Evolutionary conservation across 371 early-diverging fungal species (phyloP).

Genomic region (Mycotypha africana): DNA sequence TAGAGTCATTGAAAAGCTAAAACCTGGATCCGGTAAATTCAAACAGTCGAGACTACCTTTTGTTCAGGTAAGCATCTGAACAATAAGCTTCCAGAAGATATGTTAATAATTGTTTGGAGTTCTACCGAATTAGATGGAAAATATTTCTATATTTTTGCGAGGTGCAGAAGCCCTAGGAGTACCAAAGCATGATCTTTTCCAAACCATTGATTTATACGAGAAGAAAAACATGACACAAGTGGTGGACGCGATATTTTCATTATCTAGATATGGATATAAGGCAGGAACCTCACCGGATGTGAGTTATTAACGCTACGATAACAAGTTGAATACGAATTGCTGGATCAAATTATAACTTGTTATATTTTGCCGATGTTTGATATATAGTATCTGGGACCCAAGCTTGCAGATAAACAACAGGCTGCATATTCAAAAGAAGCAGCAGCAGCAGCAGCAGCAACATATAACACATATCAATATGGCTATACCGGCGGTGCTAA

Average conservation of each 20-base stretch:
- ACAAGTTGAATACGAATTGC: too few species aligned
- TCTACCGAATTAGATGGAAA: slow-evolving; percentile 62
- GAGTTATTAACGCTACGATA: too few species aligned
- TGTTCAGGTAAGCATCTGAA: slow-evolving; percentile 54
- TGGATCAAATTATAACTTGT: neutral
- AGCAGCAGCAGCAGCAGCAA: slow-evolving; percentile 53
- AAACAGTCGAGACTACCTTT: slow-evolving; percentile 74
- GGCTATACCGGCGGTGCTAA: slow-evolving; percentile 58
- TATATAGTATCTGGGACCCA: slow-evolving; percentile 66
- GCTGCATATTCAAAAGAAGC: slow-evolving; percentile 64
- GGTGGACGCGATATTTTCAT: slow-evolving; percentile 70
- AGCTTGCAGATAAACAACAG: slow-evolving; percentile 68
- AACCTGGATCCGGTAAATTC: slow-evolving; percentile 54
- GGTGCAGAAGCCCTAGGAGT: slow-evolving; percentile 71
- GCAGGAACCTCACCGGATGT: slow-evolving; percentile 53
- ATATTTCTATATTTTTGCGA: slow-evolving; percentile 76
- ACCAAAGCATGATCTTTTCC: slow-evolving; percentile 80
- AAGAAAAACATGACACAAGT: slow-evolving; percentile 80
- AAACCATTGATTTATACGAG: slow-evolving; percentile 89
- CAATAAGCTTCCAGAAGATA: neutral
- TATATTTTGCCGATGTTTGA: neutral
- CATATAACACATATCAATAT: slow-evolving; percentile 52
- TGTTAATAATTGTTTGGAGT: neutral
- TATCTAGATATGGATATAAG: slow-evolving; percentile 78
- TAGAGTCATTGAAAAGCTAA: slow-evolving; percentile 57